A percentile compares a stretch with the other conserved stretches of the same genome.
Evolutionary conservation across 768 basidiomycete species (phyloP).

Genomic region (Suillus decipiens): DNA sequence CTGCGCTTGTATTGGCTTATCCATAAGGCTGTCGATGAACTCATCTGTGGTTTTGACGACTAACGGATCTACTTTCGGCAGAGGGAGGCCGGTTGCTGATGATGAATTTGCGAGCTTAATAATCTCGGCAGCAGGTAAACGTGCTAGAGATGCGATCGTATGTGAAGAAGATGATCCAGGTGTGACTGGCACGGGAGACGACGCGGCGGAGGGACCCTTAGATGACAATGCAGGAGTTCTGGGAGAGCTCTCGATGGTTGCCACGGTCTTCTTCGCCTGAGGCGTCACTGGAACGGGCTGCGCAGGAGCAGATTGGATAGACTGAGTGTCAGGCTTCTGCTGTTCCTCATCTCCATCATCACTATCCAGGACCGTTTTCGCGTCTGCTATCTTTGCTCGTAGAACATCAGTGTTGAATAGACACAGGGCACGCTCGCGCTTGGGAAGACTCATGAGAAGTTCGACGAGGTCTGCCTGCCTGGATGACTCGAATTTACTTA

Average conservation of each 20-base stretch:
- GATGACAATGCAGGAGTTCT: slow-evolving; percentile 79
- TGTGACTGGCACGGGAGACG: slow-evolving; percentile 68
- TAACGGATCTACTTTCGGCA: slow-evolving; percentile 71
- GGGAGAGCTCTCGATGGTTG: slow-evolving; percentile 52
- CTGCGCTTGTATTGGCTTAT: slow-evolving; percentile 57
- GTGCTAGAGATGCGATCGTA: slow-evolving; percentile 72
- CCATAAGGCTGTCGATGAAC: slow-evolving; percentile 64
- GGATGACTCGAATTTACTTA: slow-evolving; percentile 61
- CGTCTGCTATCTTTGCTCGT: slow-evolving; percentile 75
- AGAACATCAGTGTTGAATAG: slow-evolving; percentile 85
- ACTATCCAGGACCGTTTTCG: slow-evolving; percentile 78
- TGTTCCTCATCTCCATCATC: slow-evolving; percentile 56
- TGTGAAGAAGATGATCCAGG: slow-evolving; percentile 47
- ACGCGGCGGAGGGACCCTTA: slow-evolving; percentile 68
- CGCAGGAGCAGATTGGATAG: slow-evolving; percentile 23
- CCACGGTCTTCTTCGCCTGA: slow-evolving; percentile 55
- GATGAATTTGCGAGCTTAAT: slow-evolving; percentile 60
- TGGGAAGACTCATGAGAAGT: slow-evolving; percentile 82
- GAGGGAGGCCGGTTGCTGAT: slow-evolving; percentile 48
- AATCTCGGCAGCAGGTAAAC: slow-evolving; percentile 75
- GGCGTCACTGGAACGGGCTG: slow-evolving; percentile 56
- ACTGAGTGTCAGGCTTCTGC: slow-evolving; percentile 28
- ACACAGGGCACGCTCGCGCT: slow-evolving; percentile 89
- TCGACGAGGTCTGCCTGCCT: slow-evolving; percentile 70
- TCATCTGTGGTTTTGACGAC: slow-evolving; percentile 70